Evolutionary conservation across 2,329 filamentous ascomycete genomes (phyloP).

Genomic region (Apiospora kogelbergensis): DNA sequence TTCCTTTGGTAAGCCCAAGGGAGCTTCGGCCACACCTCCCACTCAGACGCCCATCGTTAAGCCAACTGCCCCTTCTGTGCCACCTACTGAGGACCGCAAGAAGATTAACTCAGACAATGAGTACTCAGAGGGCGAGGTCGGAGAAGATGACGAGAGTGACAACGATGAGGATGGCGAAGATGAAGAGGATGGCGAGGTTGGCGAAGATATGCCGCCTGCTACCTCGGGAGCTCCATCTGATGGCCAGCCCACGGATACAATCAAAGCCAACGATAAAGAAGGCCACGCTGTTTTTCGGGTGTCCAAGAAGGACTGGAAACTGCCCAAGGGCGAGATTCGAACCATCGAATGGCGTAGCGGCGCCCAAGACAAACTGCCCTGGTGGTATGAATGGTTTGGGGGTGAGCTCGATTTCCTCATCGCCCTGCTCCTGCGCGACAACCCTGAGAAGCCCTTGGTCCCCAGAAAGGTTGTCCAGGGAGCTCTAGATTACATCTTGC

Average conservation of each 20-base stretch:
- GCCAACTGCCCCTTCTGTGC: neutral
- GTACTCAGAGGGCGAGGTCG: slow-evolving; percentile 6
- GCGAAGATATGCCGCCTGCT: neutral
- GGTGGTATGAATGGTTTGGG: neutral
- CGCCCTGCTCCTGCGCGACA: slow-evolving; percentile 4
- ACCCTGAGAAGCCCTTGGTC: neutral
- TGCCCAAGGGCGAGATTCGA: neutral
- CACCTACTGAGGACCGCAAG: slow-evolving; percentile 29
- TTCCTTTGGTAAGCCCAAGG: slow-evolving; percentile 22
- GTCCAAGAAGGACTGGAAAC: neutral
- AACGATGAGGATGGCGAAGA: slow-evolving; percentile 2
- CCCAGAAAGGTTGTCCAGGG: neutral
- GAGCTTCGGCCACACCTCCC: neutral
- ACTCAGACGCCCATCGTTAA: neutral
- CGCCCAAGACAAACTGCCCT: neutral
- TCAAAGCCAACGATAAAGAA: neutral
- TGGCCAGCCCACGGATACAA: neutral
- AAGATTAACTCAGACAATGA: slow-evolving; percentile 23
- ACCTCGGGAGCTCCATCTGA: neutral
- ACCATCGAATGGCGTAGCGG: neutral
- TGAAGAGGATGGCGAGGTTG: neutral
- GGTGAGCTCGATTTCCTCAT: slow-evolving; percentile 8
- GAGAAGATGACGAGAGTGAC: slow-evolving; percentile 9
- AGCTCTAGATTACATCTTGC: neutral
- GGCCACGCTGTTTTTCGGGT: neutral